phyloP scores from a whole-genome alignment of 768 basidiomycete genomes.

The Tylopilus plumbeoviolaceoides region DNA sequence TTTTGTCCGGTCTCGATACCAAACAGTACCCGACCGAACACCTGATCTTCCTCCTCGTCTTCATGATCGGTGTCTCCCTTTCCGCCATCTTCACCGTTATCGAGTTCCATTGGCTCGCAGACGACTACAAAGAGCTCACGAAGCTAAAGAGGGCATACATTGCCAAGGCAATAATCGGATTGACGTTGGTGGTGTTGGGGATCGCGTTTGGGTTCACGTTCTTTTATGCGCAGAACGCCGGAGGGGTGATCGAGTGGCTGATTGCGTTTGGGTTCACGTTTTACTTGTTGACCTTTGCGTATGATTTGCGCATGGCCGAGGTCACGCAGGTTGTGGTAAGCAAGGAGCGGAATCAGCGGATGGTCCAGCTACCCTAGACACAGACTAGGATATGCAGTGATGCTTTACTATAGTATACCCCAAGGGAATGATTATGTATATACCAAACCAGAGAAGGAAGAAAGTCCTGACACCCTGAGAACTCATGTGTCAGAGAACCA shows the following conservation, averaged over 20 bases:
- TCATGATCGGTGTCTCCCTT: slow-evolving; percentile 67
- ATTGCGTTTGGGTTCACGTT: slow-evolving; percentile 58
- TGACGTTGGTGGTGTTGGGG: slow-evolving; percentile 53
- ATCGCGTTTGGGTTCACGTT: slow-evolving; percentile 59
- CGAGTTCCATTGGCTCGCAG: slow-evolving; percentile 67
- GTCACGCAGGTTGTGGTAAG: background rate
- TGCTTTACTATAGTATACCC: too few relatives aligned
- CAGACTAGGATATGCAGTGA: too few relatives aligned
- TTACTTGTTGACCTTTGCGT: slow-evolving; percentile 69
- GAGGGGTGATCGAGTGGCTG: slow-evolving; percentile 71
- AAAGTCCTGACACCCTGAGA: too few relatives aligned
- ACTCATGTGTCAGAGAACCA: too few relatives aligned
- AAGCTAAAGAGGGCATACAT: slow-evolving; percentile 53
- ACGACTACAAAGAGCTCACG: slow-evolving; percentile 44
- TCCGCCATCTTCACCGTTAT: slow-evolving; percentile 71
- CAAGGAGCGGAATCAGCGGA: background rate
- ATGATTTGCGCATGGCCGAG: slow-evolving; percentile 62
- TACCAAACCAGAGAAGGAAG: too few relatives aligned
- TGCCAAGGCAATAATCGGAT: slow-evolving; percentile 58
- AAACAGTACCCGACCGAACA: slow-evolving; percentile 46
- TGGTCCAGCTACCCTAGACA: slow-evolving; percentile 2
- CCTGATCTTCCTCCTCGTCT: slow-evolving; percentile 61
- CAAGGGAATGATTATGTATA: too few relatives aligned
- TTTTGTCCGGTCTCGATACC: slow-evolving; percentile 65
- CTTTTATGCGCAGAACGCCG: slow-evolving; percentile 42